Evolutionary conservation across 2,329 filamentous ascomycete genomes (phyloP), one percentile per base, ranked within the genome.

Genomic region (Cordyceps fumosorosea): DNA sequence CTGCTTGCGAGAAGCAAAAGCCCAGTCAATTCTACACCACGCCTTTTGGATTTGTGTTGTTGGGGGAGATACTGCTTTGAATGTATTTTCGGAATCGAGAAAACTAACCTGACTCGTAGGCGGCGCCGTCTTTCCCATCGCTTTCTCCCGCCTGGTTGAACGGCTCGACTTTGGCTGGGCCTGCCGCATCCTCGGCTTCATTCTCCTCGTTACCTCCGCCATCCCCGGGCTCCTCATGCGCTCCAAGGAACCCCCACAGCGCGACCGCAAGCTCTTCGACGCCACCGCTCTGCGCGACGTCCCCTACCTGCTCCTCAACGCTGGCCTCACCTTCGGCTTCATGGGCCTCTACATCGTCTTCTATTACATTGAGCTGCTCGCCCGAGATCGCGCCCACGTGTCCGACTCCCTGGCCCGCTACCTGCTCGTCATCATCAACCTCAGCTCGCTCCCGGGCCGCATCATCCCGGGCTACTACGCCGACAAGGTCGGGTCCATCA

Each of bases 81-180:
- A 29, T 29, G 8, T 29, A 18, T 32, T 32, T 18, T 2, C 16
- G 5, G 14, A 7, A n/a, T 6, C 18, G 5, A 14, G 14, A 16
- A 18, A 8, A 20, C n/a, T 37, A 37, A 37, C 42, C 16, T 3
- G 6, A 12, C 3, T 14, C 16, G n/a, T 14, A 63, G 65, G 65
- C 32, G 59, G 57, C 18, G 62, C 65, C 54, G 52, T 70, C 24
- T 70, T 70, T 56, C 70, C 65, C n/a, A 67, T 76, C 56, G 71
- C 76, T 56, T 76, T 79, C 56, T 69, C 70, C 16, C 74, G 72
- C 65, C 73, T 82, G 3, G 76, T 81, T 65, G 73, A 74, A n/a
- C 68, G 69, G 20, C 76, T 86, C 60, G 83, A 83, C 34, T 87
- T 86, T 69, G 73, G 74, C 52, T 85, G 81, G 82, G 75, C 81